Evolutionary conservation across 1,139 yeast genomes (phyloP).

Genomic region (Arxiozyma bovina): DNA sequence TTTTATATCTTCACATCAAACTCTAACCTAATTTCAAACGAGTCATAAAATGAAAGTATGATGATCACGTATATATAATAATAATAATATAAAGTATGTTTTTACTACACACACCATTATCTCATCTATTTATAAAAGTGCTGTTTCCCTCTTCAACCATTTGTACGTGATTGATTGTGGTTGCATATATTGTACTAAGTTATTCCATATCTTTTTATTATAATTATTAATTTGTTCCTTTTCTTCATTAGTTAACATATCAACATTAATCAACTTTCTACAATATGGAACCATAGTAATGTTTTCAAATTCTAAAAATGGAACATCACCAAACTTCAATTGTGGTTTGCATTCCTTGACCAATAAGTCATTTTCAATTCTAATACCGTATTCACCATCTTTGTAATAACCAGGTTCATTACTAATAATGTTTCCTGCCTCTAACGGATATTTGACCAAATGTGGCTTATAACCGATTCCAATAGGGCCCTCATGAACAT

Average conservation of each 20-base stretch:
- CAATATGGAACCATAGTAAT: conserved; percentile 88
- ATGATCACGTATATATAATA: too few relatives aligned
- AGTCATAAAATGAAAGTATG: too few relatives aligned
- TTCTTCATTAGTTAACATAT: conserved; percentile 55
- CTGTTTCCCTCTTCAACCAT: conserved; percentile 73
- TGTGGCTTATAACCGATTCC: conserved; percentile 67
- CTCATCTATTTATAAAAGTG: not conserved
- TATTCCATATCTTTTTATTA: conserved; percentile 54
- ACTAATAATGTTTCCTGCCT: conserved; percentile 66
- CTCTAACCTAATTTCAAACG: too few relatives aligned
- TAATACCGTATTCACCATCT: conserved; percentile 85
- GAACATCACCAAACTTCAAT: conserved; percentile 40
- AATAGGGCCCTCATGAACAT: conserved; percentile 95
- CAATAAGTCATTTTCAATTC: conserved; percentile 78
- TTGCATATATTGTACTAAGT: conserved; percentile 40
- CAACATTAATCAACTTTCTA: conserved; percentile 50
- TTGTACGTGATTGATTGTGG: conserved; percentile 47
- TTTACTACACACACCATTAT: not conserved
- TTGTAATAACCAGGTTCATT: conserved; percentile 96
- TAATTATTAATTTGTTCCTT: conserved; percentile 59
- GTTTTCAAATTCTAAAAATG: conserved; percentile 71
- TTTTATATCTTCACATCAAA: too few relatives aligned
- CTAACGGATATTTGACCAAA: conserved; percentile 28
- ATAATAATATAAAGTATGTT: too few relatives aligned
- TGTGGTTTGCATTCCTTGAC: conserved; percentile 34